Conservation (phyloP, 352 stramenopile genomes). For the Pythium sukuiense region DNA sequence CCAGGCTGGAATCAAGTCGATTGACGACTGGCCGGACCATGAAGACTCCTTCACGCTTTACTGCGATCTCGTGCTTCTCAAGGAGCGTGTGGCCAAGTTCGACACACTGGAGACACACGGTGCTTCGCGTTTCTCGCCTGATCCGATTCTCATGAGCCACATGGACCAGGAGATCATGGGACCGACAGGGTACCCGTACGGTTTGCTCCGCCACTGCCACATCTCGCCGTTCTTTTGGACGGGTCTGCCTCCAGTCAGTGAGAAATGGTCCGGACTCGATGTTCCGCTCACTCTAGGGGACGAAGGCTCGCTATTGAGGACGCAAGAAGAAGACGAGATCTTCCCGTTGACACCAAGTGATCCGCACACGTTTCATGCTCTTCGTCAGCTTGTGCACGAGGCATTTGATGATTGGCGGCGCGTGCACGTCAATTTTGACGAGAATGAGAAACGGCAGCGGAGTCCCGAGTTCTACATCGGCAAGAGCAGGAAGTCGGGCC, state of each 20-base stretch:
- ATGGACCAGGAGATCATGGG: not conserved
- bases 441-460: not conserved
- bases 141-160: slow-evolving; percentile 6
- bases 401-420: slow-evolving; percentile 8
- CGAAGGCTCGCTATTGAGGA: not conserved
- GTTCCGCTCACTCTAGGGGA: not conserved
- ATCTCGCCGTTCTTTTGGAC: slow-evolving; percentile 10
- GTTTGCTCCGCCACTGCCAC: slow-evolving; percentile 5
- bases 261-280: not conserved
- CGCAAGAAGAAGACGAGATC: not conserved
- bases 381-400: not conserved
- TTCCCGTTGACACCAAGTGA: no score
- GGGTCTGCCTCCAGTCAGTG: not conserved
- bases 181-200: not conserved
- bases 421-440: not conserved
- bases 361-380: not conserved
- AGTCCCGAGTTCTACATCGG: slow-evolving; percentile 20
- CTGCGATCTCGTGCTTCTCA: slow-evolving; percentile 3
- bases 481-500: slow-evolving; percentile 5
- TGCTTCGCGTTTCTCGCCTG: not conserved
- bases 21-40: not conserved
- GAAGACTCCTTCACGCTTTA: slow-evolving; percentile 14
- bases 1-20: not conserved
- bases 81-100: not conserved
- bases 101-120: not conserved